Evolutionary conservation across 2,329 filamentous ascomycete species (phyloP).

Genomic region (Paraphaeosphaeria sporulosa): DNA sequence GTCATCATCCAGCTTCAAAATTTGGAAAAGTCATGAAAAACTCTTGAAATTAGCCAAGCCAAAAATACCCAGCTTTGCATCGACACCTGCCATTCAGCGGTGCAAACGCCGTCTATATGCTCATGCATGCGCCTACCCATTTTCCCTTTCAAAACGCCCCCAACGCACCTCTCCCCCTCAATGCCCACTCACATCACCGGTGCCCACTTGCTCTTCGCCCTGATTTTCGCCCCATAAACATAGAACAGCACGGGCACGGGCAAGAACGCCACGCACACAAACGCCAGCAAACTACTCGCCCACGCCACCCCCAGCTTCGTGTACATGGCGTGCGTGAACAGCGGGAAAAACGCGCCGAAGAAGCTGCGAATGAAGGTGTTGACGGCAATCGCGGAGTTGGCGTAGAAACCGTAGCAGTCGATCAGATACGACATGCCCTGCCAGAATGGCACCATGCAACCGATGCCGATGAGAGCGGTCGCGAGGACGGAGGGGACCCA

Average conservation of each 20-base stretch:
- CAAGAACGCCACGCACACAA: slow-evolving; percentile 42
- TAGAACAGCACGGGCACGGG: slow-evolving; percentile 48
- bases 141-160: not conserved
- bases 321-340: slow-evolving; percentile 60
- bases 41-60: no score
- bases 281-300: slow-evolving; percentile 43
- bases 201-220: slow-evolving; percentile 42
- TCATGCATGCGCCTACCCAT: not conserved
- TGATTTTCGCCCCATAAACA: slow-evolving; percentile 43
- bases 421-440: slow-evolving; percentile 84
- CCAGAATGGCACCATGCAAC: slow-evolving; percentile 81
- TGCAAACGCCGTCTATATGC: no score
- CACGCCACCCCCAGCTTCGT: slow-evolving; percentile 43
- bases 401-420: slow-evolving; percentile 63
- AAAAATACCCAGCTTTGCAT: no score
- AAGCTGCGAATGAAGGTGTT: slow-evolving; percentile 60
- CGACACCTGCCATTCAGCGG: no score
- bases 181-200: slow-evolving; percentile 16
- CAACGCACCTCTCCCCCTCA: no score
- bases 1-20: no score
- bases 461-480: slow-evolving; percentile 71
- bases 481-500: slow-evolving; percentile 67
- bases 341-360: slow-evolving; percentile 60
- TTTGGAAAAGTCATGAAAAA: no score
- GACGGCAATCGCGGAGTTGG: slow-evolving; percentile 57